Evolutionary conservation across 73 alveolate species (phyloP), one percentile per base, ranked within the genome.

Genomic region (Paramecium tetraurelia): DNA sequence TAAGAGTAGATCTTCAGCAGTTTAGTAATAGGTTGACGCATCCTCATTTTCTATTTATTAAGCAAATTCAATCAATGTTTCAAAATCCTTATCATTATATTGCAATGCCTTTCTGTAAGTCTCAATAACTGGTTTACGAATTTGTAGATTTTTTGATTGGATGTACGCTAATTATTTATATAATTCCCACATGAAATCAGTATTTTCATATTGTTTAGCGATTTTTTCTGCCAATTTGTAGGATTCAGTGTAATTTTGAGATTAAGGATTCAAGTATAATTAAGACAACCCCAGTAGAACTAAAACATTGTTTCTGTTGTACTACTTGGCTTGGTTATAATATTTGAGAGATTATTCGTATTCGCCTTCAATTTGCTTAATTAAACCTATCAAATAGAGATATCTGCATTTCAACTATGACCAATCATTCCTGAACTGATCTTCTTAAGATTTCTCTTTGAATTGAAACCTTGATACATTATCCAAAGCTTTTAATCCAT

Each of bases 391-490:
- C 12, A 80, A 22, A 46, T 80, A 80, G n/a, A 80, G 57, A 80
- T 44, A 80, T 40, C 90, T 40, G 10, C 76, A 41, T 48, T 80
- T 80, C 14, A 80, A 80, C 10, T 12, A 12, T 16, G 70, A 41
- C 90, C 90, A 80, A 80, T 80, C 90, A 80, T 80, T 80, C 46
- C 90, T 80, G 20, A 80, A 80, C 43, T 80, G 20, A 44, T 44
- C 70, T 80, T 80, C 90, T 44, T 43, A 44, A 21, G 70, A 3
- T 21, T 80, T 80, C 48, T 80, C 90, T 48, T 80, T 80, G 16
- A 80, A 41, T 80, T 80, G 24, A 44, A 80, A 41, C 14, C 90
- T 80, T 24, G 70, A 41, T 20, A 80, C 50, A 20, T 20, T 31
- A 44, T 80, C 90, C 21, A 80, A 48, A 27, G 76, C 72, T 80